phyloP scores from a whole-genome alignment of 495 filamentous ascomycete genomes.

The Sabuloglossum arenarium region DNA sequence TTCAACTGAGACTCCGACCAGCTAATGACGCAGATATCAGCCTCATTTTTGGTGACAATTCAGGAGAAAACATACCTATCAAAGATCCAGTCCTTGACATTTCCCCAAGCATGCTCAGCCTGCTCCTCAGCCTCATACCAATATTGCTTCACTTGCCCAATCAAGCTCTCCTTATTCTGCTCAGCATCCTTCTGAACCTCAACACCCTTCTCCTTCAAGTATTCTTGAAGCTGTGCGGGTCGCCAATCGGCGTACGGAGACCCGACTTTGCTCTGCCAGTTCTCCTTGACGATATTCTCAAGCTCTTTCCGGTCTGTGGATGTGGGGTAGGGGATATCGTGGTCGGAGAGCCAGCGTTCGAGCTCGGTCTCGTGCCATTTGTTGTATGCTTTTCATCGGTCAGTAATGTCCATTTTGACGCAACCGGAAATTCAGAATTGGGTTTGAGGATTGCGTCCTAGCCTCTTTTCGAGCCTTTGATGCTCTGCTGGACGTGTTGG shows the following conservation, averaged over 20 bases:
- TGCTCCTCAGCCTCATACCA: slow-evolving; percentile 66
- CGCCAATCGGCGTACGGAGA: slow-evolving; percentile 56
- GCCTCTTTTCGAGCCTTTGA: too few relatives aligned
- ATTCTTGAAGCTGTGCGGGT: slow-evolving; percentile 36
- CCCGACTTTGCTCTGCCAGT: slow-evolving; percentile 57
- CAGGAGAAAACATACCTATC: too few relatives aligned
- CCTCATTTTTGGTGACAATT: too few relatives aligned
- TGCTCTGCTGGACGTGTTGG: too few relatives aligned
- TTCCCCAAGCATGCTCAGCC: slow-evolving; percentile 42
- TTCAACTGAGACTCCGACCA: slow-evolving; percentile 80
- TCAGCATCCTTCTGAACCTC: slow-evolving; percentile 40
- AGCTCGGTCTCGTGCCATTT: slow-evolving; percentile 98
- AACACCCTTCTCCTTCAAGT: slow-evolving; percentile 44
- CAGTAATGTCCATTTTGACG: too few relatives aligned
- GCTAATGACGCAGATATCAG: slow-evolving; percentile 22
- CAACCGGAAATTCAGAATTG: too few relatives aligned
- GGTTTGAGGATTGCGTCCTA: too few relatives aligned
- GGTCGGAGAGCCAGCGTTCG: slow-evolving; percentile 88
- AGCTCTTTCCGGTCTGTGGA: slow-evolving; percentile 75
- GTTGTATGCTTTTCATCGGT: slow-evolving; percentile 98
- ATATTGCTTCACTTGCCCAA: slow-evolving; percentile 41
- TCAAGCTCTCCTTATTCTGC: slow-evolving; percentile 40
- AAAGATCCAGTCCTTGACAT: slow-evolving; percentile 79
- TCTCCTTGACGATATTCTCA: slow-evolving; percentile 62
- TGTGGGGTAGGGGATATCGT: slow-evolving; percentile 70